phyloP scores from a whole-genome alignment of 495 filamentous ascomycete species.

The Neurospora tetraspora region DNA sequence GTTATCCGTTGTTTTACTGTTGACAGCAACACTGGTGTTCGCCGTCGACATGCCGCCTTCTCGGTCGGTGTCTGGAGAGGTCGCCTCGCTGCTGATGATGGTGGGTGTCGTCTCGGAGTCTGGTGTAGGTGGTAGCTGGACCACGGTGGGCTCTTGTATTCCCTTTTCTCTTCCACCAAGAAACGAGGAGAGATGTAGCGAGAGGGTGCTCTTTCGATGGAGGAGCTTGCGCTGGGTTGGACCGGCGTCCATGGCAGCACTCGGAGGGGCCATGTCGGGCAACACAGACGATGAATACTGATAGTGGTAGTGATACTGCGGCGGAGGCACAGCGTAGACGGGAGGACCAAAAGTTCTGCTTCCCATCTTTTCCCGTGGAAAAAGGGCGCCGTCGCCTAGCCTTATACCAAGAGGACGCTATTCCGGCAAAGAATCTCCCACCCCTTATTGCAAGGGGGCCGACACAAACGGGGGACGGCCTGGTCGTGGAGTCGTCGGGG shows the following conservation, averaged over 20 bases:
- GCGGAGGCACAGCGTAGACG: not conserved
- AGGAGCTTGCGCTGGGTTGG: not conserved
- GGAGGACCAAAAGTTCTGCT: not conserved
- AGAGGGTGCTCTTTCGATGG: not conserved
- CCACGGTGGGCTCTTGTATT: not conserved
- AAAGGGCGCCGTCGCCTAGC: not conserved
- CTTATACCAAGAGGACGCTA: not conserved
- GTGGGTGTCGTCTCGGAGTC: not conserved
- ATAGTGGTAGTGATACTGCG: not conserved
- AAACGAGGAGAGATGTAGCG: not conserved
- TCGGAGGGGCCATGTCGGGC: not conserved
- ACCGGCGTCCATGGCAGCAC: not conserved
- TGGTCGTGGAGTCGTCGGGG: not conserved
- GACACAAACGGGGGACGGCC: not conserved
- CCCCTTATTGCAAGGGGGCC: not conserved
- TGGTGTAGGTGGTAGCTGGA: not conserved
- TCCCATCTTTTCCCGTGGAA: not conserved
- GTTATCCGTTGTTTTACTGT: not conserved
- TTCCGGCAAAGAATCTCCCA: not conserved
- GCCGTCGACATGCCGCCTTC: not conserved
- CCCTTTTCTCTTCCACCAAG: not conserved
- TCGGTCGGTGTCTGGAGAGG: not conserved
- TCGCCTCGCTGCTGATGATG: not conserved
- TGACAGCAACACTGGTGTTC: no score
- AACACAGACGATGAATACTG: no score